Percentiles rank a stretch among this genome's conserved stretches.
phyloP scores from a whole-genome alignment of 2,329 filamentous ascomycete species.

The Didymella keratinophila region DNA sequence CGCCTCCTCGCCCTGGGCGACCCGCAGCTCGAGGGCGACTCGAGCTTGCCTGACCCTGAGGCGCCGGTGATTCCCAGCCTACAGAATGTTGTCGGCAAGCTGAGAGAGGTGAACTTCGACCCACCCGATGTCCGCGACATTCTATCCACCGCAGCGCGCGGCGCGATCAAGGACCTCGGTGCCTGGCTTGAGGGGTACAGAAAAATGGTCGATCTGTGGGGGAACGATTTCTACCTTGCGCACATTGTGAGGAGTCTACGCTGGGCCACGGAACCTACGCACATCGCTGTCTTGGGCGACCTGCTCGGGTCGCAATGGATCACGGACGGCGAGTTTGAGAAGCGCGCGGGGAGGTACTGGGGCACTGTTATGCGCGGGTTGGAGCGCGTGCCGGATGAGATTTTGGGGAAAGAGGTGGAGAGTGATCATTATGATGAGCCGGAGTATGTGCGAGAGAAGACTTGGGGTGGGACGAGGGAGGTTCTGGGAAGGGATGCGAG shows the following conservation, averaged over 20 bases:
- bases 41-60: constrained; percentile 69
- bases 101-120: constrained; percentile 30
- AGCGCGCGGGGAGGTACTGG: constrained; percentile 80
- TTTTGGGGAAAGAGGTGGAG: constrained; percentile 38
- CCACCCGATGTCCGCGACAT: constrained; percentile 18
- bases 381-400: constrained; percentile 63
- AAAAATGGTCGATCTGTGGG: constrained; percentile 86
- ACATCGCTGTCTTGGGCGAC: constrained; percentile 89
- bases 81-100: constrained; percentile 44
- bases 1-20: constrained; percentile 88
- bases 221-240: constrained; percentile 93
- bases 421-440: constrained; percentile 28
- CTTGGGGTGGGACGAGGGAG: constrained; percentile 45
- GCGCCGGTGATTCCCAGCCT: constrained; percentile 51
- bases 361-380: constrained; percentile 75
- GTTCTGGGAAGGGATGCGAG: constrained; percentile 55
- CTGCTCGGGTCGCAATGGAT: constrained; percentile 97
- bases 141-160: constrained; percentile 25
- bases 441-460: constrained; percentile 18
- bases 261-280: constrained; percentile 87
- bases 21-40: constrained; percentile 92
- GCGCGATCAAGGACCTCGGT: constrained; percentile 67
- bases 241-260: constrained; percentile 86
- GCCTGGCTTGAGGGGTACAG: constrained; percentile 70
- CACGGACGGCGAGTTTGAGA: constrained; percentile 80